Conservation (phyloP, 495 filamentous ascomycete species). For the Gamarada debralockiae region DNA sequence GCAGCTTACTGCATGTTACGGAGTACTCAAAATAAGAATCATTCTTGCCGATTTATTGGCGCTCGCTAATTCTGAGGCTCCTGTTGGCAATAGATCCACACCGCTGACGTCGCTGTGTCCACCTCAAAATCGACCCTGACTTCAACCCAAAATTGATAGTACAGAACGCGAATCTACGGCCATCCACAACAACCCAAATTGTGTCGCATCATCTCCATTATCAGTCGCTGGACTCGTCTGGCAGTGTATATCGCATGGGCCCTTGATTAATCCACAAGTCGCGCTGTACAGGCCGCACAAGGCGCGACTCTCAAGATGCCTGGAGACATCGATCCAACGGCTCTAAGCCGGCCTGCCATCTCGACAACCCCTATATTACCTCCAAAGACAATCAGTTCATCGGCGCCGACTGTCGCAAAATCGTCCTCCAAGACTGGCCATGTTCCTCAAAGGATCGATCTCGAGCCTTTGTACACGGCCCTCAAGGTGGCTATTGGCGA, state of each 20-base stretch:
- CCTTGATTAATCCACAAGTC: slow-evolving; percentile 13
- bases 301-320: slow-evolving; percentile 50
- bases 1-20: too few species aligned
- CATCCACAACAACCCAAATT: slow-evolving; percentile 17
- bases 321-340: slow-evolving; percentile 75
- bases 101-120: too few species aligned
- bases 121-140: not conserved
- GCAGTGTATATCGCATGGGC: slow-evolving; percentile 15
- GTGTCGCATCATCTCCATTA: slow-evolving; percentile 16
- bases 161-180: slow-evolving; percentile 5
- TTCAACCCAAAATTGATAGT: slow-evolving; percentile 6
- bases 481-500: slow-evolving; percentile 80
- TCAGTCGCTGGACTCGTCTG: slow-evolving; percentile 13
- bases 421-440: slow-evolving; percentile 58
- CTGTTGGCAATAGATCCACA: too few species aligned
- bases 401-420: slow-evolving; percentile 49
- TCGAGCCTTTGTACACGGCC: slow-evolving; percentile 84
- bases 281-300: slow-evolving; percentile 16
- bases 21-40: too few species aligned
- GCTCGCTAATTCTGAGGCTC: too few species aligned
- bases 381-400: slow-evolving; percentile 57
- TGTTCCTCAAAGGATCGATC: slow-evolving; percentile 73
- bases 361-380: slow-evolving; percentile 57
- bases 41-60: too few species aligned
- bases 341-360: slow-evolving; percentile 64